These are phyloP conservation scores for Hymenoscyphus scutula DNA, from an alignment of 2,329 filamentous ascomycete species.

Conservation along the genomic window DNA sequence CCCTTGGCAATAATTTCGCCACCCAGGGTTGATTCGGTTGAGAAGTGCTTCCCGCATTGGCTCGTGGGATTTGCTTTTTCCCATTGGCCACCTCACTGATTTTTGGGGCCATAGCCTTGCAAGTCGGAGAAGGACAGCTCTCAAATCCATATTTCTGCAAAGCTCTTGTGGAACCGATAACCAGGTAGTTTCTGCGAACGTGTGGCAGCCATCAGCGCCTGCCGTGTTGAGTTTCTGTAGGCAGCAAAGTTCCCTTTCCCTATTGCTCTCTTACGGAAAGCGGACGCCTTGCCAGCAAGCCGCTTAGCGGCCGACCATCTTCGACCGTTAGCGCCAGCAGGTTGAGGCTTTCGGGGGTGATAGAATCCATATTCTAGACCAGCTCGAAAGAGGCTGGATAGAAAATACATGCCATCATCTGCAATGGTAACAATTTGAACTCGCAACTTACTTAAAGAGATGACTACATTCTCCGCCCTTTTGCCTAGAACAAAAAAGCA, in stretches of 20 bases:
- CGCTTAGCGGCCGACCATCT: not conserved
- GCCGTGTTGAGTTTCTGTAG: not conserved
- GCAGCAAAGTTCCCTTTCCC: not conserved
- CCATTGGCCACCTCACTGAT: not conserved
- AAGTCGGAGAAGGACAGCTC: not conserved
- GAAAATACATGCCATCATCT: not conserved
- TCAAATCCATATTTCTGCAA: not conserved
- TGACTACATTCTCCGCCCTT: not conserved
- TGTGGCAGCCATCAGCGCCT: not conserved
- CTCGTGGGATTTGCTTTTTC: not conserved
- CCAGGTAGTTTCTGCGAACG: not conserved
- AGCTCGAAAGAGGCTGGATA: not conserved
- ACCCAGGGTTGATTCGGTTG: not conserved
- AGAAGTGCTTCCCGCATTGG: not conserved
- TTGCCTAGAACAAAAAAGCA: not conserved
- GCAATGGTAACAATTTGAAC: not conserved
- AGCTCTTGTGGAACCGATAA: not conserved
- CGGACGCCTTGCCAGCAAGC: not conserved
- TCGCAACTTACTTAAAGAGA: not conserved
- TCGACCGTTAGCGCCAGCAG: not conserved
- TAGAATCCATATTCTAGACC: not conserved
- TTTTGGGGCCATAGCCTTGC: not conserved
- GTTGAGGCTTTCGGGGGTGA: too few species aligned
- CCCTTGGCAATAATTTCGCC: constrained; percentile 3
- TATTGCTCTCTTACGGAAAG: not conserved